Evolutionary conservation across 345 rosid genomes (phyloP).

Genomic region (Eucalyptus urophylla): DNA sequence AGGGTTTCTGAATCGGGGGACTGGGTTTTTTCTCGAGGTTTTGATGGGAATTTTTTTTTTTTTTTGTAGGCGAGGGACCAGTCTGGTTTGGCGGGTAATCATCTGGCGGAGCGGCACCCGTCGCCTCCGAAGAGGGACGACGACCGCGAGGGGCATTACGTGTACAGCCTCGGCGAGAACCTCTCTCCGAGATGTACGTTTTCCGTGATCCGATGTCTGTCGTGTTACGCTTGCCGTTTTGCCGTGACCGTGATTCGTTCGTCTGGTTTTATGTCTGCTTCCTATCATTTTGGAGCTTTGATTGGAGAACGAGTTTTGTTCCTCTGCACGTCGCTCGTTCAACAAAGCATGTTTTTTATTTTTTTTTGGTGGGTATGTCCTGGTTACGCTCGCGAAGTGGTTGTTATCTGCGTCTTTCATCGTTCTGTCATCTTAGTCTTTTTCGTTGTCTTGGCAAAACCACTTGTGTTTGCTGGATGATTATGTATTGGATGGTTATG

Average conservation of each 20-base stretch:
- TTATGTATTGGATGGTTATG: not conserved
- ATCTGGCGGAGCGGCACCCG: not conserved
- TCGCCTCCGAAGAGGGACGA: constrained; percentile 57
- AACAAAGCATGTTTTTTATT: not conserved
- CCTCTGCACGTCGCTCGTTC: not conserved
- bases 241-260: not conserved
- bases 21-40: not conserved
- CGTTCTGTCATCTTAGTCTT: not conserved
- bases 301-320: not conserved
- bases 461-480: not conserved
- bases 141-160: constrained; percentile 71
- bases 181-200: constrained; percentile 60
- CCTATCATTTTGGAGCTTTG: not conserved
- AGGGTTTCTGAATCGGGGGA: not conserved
- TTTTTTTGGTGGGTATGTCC: not conserved
- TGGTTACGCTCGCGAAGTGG: not conserved
- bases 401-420: not conserved
- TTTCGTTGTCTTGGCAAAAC: not conserved
- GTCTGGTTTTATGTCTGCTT: not conserved
- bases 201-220: constrained; percentile 5
- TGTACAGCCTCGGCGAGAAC: constrained; percentile 58
- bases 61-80: not conserved
- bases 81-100: not conserved
- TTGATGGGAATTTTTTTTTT: not conserved
- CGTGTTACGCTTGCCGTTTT: not conserved